Evolutionary conservation across 345 rosid genomes (phyloP), one percentile per base, ranked within the genome.

Genomic region (Sisymbrium altissimum): DNA sequence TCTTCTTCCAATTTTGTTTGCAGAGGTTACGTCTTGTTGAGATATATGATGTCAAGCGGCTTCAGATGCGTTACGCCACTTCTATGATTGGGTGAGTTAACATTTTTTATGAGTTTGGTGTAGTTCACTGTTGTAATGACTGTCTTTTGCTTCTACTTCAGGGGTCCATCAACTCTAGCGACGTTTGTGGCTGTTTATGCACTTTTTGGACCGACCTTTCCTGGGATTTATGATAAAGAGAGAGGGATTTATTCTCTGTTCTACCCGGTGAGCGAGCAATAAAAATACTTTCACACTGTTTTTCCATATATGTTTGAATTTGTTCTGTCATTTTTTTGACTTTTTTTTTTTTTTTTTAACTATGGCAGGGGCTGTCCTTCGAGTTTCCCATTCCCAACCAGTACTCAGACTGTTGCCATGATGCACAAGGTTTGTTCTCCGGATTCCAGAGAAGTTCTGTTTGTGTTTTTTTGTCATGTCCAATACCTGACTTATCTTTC

Each of bases 101-200:
- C n/a, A 25, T 49, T 9, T 30, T 49, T 9, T 30, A 0, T 57
- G 39, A 44, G n/a, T 30, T 44, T 21, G 56, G 39, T 71, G 39
- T 71, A 64, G 67, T 65, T 40, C 58, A 39, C 23, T 48, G 43
- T 30, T 65, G 11, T 71, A 40, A 49, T 35, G 5, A 57, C 23
- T 66, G 63, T 21, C 45, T 4, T 32, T 49, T 48, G 21, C 41
- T 65, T 64, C 15, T 58, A 15, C 62, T 68, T 17, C 66, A 95
- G 99, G 53, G 97, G 99, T 43, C 89, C 97, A 19, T 84, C 97
- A 7, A 85, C 88, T 12, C 80, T 88, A 64, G 99, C 97, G 17
- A 95, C 99, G 21, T 95, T 95, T 87, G 96, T 88, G 29, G 99
- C 93, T 50, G 97, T 95, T 3, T 95, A 88, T 76, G 88, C 92